A percentile compares a stretch with the other conserved stretches of the same genome.
Conservation (phyloP, 1,139 yeast genomes). For the Nakaseomyces delphensis region DNA sequence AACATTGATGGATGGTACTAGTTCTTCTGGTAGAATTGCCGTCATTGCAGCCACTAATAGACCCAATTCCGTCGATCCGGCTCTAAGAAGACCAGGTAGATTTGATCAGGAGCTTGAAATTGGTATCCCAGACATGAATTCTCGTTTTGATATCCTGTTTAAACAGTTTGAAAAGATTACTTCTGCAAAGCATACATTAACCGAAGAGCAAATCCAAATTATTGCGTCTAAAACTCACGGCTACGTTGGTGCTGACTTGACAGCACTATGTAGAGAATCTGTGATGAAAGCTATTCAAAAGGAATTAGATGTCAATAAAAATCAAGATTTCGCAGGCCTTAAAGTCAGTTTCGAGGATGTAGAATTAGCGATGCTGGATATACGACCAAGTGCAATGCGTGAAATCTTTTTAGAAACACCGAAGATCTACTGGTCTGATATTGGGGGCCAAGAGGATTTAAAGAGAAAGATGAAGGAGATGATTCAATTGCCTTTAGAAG, state of each 20-base stretch:
- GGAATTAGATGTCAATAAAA: slow-evolving; percentile 33
- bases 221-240: slow-evolving; percentile 69
- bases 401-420: slow-evolving; percentile 93
- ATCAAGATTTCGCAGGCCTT: slow-evolving; percentile 34
- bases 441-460: slow-evolving; percentile 86
- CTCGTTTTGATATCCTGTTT: slow-evolving; percentile 52
- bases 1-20: slow-evolving; percentile 86
- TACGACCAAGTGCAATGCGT: slow-evolving; percentile 94
- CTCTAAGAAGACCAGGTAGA: slow-evolving; percentile 85
- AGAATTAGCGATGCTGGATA: slow-evolving; percentile 58
- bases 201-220: slow-evolving; percentile 42
- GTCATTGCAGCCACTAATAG: slow-evolving; percentile 78
- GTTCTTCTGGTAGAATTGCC: slow-evolving; percentile 58
- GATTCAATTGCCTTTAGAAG: slow-evolving; percentile 83
- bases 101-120: slow-evolving; percentile 82
- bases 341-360: slow-evolving; percentile 45
- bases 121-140: slow-evolving; percentile 66
- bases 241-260: slow-evolving; percentile 79
- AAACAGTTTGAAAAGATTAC: slow-evolving; percentile 58
- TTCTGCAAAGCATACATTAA: slow-evolving; percentile 44
- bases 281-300: slow-evolving; percentile 75
- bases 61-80: slow-evolving; percentile 75
- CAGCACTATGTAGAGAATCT: slow-evolving; percentile 80
- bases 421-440: slow-evolving; percentile 85
- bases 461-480: slow-evolving; percentile 78